Evolutionary conservation across 2,329 filamentous ascomycete species (phyloP), one percentile per base, ranked within the genome.

Genomic region (Dothistroma septosporum): DNA sequence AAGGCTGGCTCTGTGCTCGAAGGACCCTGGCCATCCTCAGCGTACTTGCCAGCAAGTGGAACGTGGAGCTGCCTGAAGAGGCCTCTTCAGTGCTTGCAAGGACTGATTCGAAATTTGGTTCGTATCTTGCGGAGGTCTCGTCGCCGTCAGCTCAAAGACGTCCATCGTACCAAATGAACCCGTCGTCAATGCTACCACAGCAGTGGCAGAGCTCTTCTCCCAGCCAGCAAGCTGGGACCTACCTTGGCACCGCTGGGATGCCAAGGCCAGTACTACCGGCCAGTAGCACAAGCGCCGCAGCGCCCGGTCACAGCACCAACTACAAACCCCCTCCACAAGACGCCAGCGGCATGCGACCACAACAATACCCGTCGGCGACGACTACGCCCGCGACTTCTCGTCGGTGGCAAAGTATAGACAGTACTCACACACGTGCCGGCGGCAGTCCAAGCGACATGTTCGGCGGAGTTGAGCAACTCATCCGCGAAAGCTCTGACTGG

Each of bases 1-100:
- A 97, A 74, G 89, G 92, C 69, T 99, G 94, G 94, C 84, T 92
- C 0, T 94, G 92, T 69, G 93, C 92, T 10, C 84, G 92, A 57
- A 85, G 93, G 12, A 93, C 92, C 0, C 80, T 97, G 7, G 86
- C 87, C 61, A 96, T 97, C 53, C 80, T 99, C 48, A 92, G 89
- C 66, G 86, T 95, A 4, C 84, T 96, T 12, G 88, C 89, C 0
- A 85, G 87, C n/a, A 94, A 94, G 70, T 97, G 94, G 92, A 88
- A 87, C 19, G 88, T 96, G 48, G 87, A 91, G 59, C 76, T 97
- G 10, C 93, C 94, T 0, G 87, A 91, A 61, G 93, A 97, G 75
- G 93, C 92, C 0, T 82, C 84, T 0, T 77, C 82, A 1, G 86
- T 95, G 1, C 82, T 97, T n/a, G 81, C 86, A 53, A 85, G 91